A percentile compares a stretch with the other conserved stretches of the same genome.
phyloP scores from a whole-genome alignment of 2,329 filamentous ascomycete genomes.

The Cladophialophora exuberans region DNA sequence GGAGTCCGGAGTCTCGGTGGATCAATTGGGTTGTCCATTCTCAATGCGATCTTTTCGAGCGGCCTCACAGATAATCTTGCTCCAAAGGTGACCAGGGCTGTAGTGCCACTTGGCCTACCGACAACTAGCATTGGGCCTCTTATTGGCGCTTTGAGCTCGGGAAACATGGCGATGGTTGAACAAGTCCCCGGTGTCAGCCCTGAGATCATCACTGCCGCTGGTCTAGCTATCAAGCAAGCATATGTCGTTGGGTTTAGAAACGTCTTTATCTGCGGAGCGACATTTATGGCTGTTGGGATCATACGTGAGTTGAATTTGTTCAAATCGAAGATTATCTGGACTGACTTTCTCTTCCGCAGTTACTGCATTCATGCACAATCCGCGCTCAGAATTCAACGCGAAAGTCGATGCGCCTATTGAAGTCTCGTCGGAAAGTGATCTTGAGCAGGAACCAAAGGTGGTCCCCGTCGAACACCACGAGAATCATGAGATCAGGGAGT shows the following conservation, averaged over 20 bases:
- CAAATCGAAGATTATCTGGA: too few relatives aligned
- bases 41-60: constrained; percentile 12
- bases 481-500: constrained; percentile 1
- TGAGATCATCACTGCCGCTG: constrained; percentile 13
- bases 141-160: constrained; percentile 13
- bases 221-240: constrained; percentile 13
- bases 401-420: constrained; percentile 16
- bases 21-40: constrained; percentile 19
- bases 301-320: too few relatives aligned
- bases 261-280: constrained; percentile 13
- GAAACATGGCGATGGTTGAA: not conserved
- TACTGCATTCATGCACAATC: constrained; percentile 10
- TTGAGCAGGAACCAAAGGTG: constrained; percentile 9
- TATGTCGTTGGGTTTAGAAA: constrained; percentile 13
- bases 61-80: constrained; percentile 7
- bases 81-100: constrained; percentile 13
- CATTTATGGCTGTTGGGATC: constrained; percentile 14
- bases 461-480: constrained; percentile 4
- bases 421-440: constrained; percentile 10
- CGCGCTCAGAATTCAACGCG: constrained; percentile 16
- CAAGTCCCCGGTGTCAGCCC: constrained; percentile 11
- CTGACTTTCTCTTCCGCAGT: too few relatives aligned
- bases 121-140: constrained; percentile 4
- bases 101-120: constrained; percentile 11
- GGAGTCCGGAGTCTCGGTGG: constrained; percentile 20